Base-by-base conservation (phyloP, 176 grass and related monocot species). In the Juncus inflexus region DNA sequence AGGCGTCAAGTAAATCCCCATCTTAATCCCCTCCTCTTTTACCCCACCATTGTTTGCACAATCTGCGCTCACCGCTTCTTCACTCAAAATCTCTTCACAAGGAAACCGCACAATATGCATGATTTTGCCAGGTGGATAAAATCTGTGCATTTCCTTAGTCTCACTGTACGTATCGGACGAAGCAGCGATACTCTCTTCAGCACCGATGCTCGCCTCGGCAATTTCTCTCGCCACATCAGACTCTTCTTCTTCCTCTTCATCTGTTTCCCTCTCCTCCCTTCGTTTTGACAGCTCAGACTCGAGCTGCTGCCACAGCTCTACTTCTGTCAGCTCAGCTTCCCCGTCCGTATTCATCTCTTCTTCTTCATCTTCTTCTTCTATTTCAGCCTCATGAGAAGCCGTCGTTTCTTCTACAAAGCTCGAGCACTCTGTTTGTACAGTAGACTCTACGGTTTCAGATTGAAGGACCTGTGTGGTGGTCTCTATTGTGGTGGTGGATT, bases 101-200 rank as follows among this genome's bases (percentile, higher is more conserved):
- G 36, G 67, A 81, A 47, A 97, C 9, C 52, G 16, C 12, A 70
- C 43, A 51, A 97, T 80, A 16, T 92, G 94, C 94, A 97, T 97
- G 57, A 97, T 83, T 86, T 86, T 97, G 61, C 94, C 94, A 3
- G 94, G 85, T 9, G 94, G 94, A 56, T 89, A 97, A 72, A 97
- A 97, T 68, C 94, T 86, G 76, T 86, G 88, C n/a, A 67, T 69
- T 74, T 97, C 88, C 67, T 82, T 84, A 3, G 82, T 77, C 66
- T 86, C 80, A 12, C 73, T 89, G 41, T 74, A 77, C 58, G 80
- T 65, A 67, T 67, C 79, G 45, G 74, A 53, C 19, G 82, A 64
- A 35, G 62, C 50, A 3, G 47, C 65, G 0, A 64, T 72, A 12
- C 62, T 70, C 50, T 74, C 75, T 39, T 86, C 88, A 55, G 40